Evolutionary conservation across 106 monocot genomes (phyloP).

Genomic region (Hemerocallis citrina): DNA sequence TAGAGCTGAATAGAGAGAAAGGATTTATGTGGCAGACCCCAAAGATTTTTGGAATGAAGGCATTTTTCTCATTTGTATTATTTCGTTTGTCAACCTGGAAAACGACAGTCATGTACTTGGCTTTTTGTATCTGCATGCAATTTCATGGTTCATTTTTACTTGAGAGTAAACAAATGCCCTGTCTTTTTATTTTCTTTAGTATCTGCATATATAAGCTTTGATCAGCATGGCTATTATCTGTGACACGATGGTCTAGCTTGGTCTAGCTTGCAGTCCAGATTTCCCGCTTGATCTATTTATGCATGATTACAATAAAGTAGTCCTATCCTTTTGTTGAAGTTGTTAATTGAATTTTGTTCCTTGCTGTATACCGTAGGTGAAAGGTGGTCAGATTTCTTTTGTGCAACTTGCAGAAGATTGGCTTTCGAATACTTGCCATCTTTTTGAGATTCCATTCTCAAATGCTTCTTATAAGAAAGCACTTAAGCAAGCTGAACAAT

Average conservation of each 20-base stretch:
- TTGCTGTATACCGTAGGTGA: conserved; percentile 30
- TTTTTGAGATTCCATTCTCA: conserved; percentile 52
- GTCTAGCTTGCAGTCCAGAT: not conserved
- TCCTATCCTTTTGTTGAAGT: not conserved
- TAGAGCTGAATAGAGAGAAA: too few species aligned
- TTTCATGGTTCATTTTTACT: not conserved
- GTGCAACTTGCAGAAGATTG: conserved; percentile 63
- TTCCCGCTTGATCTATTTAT: not conserved
- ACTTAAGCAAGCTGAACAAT: conserved; percentile 65
- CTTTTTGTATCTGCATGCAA: too few species aligned
- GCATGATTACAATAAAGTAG: not conserved
- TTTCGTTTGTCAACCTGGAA: not conserved
- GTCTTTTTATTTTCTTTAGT: not conserved
- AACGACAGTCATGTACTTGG: not conserved
- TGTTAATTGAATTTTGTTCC: not conserved
- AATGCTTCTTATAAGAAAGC: conserved; percentile 30
- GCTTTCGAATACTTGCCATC: conserved; percentile 39
- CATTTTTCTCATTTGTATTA: not conserved
- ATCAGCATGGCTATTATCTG: not conserved
- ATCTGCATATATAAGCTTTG: not conserved
- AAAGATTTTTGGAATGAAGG: too few species aligned
- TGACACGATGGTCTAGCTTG: not conserved
- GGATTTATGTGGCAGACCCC: too few species aligned
- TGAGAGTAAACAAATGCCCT: too few species aligned
- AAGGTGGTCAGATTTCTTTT: conserved; percentile 30